Evolutionary conservation across 306 rosid genomes (phyloP), one percentile per base, ranked within the genome.

Genomic region (Prunus salicina): DNA sequence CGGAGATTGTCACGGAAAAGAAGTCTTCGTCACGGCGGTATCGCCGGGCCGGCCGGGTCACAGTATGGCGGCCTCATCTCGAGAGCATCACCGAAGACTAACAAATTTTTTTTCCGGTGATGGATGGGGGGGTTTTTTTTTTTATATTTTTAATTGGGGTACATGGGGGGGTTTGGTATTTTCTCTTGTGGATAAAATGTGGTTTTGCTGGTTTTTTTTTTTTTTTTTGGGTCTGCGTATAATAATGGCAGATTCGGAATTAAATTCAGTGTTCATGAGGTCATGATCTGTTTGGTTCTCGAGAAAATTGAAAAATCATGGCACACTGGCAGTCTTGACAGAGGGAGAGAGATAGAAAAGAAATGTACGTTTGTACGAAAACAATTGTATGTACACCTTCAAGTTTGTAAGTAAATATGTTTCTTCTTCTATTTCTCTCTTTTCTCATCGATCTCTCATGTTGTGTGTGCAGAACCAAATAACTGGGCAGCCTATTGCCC

Each of bases 81-180:
- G 85, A 83, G 70, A 95, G 96, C 80, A 92, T 95, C 16, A 81
- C 86, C 0, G 97, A 95, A 80, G 97, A 88, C 43, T 88, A 68
- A 45, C 27, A 41, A 13, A 0, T 32, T 76, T 78, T 16, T 79
- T 80, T 67, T 24, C 75, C 79, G 77, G 80, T 49, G 85, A 83
- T 76, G 82, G 87, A 76, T 20, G 46, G 28, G 28, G 28, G 25
- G 38, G 38, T 3, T 30, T 58, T 65, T 78, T 72, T 24, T 64
- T 50, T 22, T 22, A 22, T 22, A 22, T 22, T 22, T 22, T 22
- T 22, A 22, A 22, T 22, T 22, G 22, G 2, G 76, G 82, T 78
- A 76, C 25, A 77, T 80, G 77, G 60, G 75, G 34, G 52, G 71
- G 38, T 69, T 81, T 81, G 62, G 69, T 38, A 64, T 8, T 51